Percentiles rank a stretch among this genome's conserved stretches.
Conservation (phyloP, 805 yeast genomes). For the Lipomyces kockii region DNA sequence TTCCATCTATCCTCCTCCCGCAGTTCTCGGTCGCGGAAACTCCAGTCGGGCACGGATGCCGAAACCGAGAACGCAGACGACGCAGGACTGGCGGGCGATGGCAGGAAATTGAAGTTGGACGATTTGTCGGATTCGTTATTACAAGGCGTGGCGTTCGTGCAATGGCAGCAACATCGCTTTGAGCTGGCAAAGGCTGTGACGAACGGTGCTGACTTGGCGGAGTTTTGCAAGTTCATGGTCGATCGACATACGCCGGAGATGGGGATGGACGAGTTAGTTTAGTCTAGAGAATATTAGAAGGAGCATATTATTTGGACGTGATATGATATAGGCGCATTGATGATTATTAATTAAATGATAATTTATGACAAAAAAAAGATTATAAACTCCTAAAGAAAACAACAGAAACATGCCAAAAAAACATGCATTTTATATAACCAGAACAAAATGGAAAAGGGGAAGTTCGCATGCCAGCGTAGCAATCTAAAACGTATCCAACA, state of each 20-base stretch:
- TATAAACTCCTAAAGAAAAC: neutral
- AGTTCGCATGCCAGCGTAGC: neutral
- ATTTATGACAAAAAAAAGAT: neutral
- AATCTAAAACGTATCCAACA: neutral
- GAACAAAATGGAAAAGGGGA: neutral
- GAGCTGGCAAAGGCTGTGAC: constrained; percentile 10
- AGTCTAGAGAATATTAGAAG: neutral
- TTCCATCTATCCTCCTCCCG: neutral
- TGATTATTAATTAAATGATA: neutral
- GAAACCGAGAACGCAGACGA: neutral
- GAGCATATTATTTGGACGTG: neutral
- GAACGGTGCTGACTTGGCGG: constrained; percentile 11
- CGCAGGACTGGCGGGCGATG: neutral
- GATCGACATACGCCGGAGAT: neutral
- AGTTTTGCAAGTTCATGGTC: neutral
- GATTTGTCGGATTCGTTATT: constrained; percentile 63
- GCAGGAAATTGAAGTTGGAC: constrained; percentile 53
- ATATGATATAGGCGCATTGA: neutral
- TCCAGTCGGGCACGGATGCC: neutral
- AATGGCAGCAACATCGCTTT: constrained; percentile 47
- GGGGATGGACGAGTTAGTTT: neutral
- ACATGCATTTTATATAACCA: neutral
- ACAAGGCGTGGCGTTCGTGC: constrained; percentile 54
- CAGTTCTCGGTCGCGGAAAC: neutral
- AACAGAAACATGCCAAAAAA: neutral